These are phyloP conservation scores for Penicillium dipodomyicola DNA, from an alignment of 495 filamentous ascomycete genomes.

Conservation along the genomic window DNA sequence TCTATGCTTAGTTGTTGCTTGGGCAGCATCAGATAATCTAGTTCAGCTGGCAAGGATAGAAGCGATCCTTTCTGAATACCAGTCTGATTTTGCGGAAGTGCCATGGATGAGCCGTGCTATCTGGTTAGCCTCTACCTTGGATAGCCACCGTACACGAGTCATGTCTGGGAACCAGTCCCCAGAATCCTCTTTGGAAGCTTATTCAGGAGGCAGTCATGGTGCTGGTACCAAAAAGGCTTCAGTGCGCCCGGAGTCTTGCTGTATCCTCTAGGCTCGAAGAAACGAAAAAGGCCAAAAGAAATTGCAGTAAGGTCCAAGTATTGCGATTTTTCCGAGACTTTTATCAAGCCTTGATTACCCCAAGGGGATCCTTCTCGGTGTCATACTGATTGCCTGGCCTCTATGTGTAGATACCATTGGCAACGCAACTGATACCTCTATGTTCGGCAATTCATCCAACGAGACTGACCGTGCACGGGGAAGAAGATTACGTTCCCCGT, in stretches of 20 bases:
- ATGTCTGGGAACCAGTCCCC: conserved; percentile 4
- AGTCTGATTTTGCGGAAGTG: conserved; percentile 16
- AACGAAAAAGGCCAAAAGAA: not conserved
- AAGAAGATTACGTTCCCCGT: no score
- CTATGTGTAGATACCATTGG: no score
- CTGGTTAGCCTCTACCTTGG: conserved; percentile 13
- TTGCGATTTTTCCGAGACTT: conserved; percentile 52
- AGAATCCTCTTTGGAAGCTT: not conserved
- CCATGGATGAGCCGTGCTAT: conserved; percentile 35
- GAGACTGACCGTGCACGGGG: no score
- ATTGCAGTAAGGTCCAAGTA: conserved; percentile 68
- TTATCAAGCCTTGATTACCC: conserved; percentile 63
- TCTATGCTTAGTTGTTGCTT: conserved; percentile 22
- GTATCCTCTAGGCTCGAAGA: not conserved
- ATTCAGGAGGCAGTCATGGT: not conserved
- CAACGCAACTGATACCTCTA: no score
- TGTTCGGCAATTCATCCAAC: no score
- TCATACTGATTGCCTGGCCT: no score
- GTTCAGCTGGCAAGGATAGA: conserved; percentile 7
- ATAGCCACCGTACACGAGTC: conserved; percentile 30
- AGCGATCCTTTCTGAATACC: conserved; percentile 14
- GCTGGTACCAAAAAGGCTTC: not conserved
- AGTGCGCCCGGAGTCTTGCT: not conserved
- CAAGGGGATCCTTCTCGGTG: conserved; percentile 61
- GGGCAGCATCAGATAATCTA: conserved; percentile 15